phyloP scores from a whole-genome alignment of 129 eudicot genomes.

The Apium graveolens region DNA sequence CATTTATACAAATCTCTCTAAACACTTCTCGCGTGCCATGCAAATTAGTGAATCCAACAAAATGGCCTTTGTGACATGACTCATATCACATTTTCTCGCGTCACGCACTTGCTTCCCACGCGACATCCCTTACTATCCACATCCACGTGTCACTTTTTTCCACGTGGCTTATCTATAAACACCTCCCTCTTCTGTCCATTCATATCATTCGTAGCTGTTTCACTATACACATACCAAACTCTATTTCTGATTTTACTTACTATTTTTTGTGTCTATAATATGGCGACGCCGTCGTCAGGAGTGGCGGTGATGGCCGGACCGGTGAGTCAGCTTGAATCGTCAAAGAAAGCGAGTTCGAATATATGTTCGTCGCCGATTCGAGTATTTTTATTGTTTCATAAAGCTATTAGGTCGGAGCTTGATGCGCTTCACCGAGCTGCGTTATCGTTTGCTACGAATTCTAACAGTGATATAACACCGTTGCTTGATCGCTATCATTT shows the following conservation, averaged over 20 bases:
- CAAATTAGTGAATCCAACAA: conserved; percentile 23
- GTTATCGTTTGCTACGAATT: conserved; percentile 60
- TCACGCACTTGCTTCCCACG: conserved; percentile 31
- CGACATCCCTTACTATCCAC: background rate
- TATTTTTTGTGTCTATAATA: conserved; percentile 5
- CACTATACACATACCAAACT: conserved; percentile 6
- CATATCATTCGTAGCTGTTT: background rate
- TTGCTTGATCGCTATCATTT: conserved; percentile 72
- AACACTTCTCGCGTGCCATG: conserved; percentile 13
- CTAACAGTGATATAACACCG: conserved; percentile 53
- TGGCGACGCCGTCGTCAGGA: conserved; percentile 84
- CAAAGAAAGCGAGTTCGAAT: conserved; percentile 22
- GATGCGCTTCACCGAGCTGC: conserved; percentile 79
- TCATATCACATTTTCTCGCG: conserved; percentile 9
- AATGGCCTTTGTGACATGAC: background rate
- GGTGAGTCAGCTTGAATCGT: conserved; percentile 43
- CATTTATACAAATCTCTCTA: too few relatives aligned
- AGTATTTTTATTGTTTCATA: conserved; percentile 77
- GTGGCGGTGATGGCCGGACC: conserved; percentile 58
- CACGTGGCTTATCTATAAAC: conserved; percentile 58
- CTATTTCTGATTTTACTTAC: background rate
- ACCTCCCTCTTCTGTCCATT: conserved; percentile 43
- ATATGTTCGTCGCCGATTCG: conserved; percentile 62
- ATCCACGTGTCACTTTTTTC: background rate
- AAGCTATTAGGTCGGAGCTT: conserved; percentile 77